Evolutionary conservation across 352 stramenopile genomes (phyloP).

Genomic region (Phytopythium litorale): DNA sequence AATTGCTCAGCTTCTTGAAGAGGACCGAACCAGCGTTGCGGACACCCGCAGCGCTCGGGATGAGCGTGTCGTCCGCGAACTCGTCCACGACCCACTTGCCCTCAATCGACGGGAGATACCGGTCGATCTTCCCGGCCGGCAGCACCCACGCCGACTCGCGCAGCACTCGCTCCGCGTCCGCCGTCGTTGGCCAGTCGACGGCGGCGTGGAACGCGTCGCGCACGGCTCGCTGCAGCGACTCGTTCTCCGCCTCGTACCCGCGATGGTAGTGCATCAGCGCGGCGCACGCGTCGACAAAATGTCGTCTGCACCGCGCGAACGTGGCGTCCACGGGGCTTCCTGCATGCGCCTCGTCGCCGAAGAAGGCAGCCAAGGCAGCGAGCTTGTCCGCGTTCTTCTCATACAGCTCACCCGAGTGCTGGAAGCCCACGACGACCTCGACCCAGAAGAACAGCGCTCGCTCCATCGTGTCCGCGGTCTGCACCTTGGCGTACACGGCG

Average conservation of each 20-base stretch:
- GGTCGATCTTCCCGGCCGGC: slow-evolving; percentile 24
- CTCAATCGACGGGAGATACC: slow-evolving; percentile 59
- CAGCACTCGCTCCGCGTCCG: slow-evolving; percentile 36
- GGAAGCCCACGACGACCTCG: slow-evolving; percentile 67
- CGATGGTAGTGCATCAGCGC: slow-evolving; percentile 63
- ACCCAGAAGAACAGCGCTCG: slow-evolving; percentile 45
- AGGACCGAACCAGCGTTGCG: slow-evolving; percentile 72
- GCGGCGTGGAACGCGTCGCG: slow-evolving; percentile 25
- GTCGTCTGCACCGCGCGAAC: not conserved
- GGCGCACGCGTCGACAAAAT: slow-evolving; percentile 35
- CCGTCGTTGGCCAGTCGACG: slow-evolving; percentile 33
- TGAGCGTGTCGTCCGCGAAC: slow-evolving; percentile 57
- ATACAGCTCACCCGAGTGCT: slow-evolving; percentile 69
- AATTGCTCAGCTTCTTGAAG: slow-evolving; percentile 50
- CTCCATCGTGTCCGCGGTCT: slow-evolving; percentile 12
- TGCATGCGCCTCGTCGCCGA: slow-evolving; percentile 28
- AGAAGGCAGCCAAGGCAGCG: slow-evolving; percentile 31
- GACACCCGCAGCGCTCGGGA: slow-evolving; percentile 16
- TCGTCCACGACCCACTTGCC: slow-evolving; percentile 82
- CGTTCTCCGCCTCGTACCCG: slow-evolving; percentile 58
- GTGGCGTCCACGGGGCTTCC: slow-evolving; percentile 13
- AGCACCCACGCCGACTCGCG: slow-evolving; percentile 65
- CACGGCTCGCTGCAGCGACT: slow-evolving; percentile 37
- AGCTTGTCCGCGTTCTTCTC: slow-evolving; percentile 39
- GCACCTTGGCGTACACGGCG: slow-evolving; percentile 34